Conservation (phyloP, 441 rosid species). For the Omphalea diandra region DNA sequence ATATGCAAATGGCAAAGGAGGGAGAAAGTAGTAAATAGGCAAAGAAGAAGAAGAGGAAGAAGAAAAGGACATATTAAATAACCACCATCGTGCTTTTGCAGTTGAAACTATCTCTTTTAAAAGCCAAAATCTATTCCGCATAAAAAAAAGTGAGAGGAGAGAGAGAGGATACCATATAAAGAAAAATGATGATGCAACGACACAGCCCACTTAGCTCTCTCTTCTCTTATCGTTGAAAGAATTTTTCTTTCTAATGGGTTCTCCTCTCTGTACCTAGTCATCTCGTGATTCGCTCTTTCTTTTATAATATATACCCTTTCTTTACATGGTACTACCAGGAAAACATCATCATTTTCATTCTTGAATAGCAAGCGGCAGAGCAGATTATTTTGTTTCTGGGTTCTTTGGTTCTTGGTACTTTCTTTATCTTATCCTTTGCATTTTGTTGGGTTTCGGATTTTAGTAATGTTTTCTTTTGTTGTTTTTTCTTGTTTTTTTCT, state of each 20-base stretch:
- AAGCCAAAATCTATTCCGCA: constrained; percentile 28
- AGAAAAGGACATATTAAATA: constrained; percentile 17
- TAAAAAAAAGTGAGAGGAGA: constrained; percentile 10
- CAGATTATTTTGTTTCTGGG: constrained; percentile 4
- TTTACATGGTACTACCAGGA: too few relatives aligned
- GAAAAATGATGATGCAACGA: constrained; percentile 13
- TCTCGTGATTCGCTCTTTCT: constrained; percentile 21
- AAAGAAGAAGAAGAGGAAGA: too few relatives aligned
- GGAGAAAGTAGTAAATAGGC: constrained; percentile 21
- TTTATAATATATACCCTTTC: too few relatives aligned
- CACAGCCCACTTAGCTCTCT: neutral
- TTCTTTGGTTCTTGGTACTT: constrained; percentile 15
- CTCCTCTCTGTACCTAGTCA: constrained; percentile 21
- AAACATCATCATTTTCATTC: constrained; percentile 16
- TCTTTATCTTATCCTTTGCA: neutral
- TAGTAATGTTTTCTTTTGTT: constrained; percentile 9
- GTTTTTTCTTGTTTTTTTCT: neutral
- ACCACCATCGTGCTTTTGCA: constrained; percentile 26
- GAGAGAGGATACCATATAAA: neutral
- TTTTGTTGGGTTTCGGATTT: constrained; percentile 21
- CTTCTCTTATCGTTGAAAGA: neutral
- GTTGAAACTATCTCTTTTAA: constrained; percentile 29
- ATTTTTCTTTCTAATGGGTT: constrained; percentile 20
- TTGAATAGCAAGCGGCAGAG: constrained; percentile 1
- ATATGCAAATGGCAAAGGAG: neutral